Conservation (phyloP, 2,329 filamentous ascomycete genomes). For the Penicillium sp. region DNA sequence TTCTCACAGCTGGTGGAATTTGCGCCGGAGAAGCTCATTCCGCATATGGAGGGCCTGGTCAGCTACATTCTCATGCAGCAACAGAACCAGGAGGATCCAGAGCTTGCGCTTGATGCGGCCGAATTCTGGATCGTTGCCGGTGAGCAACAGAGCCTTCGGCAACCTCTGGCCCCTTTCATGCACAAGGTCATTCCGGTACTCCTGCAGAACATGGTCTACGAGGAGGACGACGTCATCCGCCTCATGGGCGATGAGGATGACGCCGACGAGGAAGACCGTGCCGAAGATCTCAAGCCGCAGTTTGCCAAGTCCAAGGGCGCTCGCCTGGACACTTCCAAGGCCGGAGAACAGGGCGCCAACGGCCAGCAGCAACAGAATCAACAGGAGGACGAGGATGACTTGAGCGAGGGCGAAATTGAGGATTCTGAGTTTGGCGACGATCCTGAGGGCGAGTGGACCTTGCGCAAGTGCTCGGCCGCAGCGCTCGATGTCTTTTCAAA, state of each 20-base stretch:
- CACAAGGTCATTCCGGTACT: conserved; percentile 82
- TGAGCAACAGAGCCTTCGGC: conserved; percentile 78
- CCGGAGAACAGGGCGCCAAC: conserved; percentile 36
- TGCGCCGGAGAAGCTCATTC: conserved; percentile 80
- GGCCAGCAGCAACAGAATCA: conserved; percentile 40
- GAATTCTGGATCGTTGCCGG: conserved; percentile 96
- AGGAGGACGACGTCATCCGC: conserved; percentile 82
- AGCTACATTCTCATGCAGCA: conserved; percentile 92
- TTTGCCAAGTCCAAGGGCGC: conserved; percentile 70
- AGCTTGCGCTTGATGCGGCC: conserved; percentile 86
- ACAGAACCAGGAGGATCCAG: conserved; percentile 70
- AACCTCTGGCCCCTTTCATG: conserved; percentile 69
- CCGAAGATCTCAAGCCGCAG: conserved; percentile 83
- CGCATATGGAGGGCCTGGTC: conserved; percentile 80
- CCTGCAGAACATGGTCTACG: conserved; percentile 92
- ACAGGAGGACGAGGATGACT: conserved; percentile 59
- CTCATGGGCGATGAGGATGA: conserved; percentile 81
- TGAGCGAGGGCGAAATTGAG: conserved; percentile 80
- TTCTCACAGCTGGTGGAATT: conserved; percentile 91
- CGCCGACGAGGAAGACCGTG: conserved; percentile 83
- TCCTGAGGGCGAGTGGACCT: conserved; percentile 88
- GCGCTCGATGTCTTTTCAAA: conserved; percentile 90
- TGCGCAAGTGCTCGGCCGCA: conserved; percentile 94
- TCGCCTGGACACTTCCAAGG: conserved; percentile 51
- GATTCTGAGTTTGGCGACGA: conserved; percentile 67